phyloP scores from a whole-genome alignment of 2,329 filamentous ascomycete genomes.

The Parascedosporium putredinis region DNA sequence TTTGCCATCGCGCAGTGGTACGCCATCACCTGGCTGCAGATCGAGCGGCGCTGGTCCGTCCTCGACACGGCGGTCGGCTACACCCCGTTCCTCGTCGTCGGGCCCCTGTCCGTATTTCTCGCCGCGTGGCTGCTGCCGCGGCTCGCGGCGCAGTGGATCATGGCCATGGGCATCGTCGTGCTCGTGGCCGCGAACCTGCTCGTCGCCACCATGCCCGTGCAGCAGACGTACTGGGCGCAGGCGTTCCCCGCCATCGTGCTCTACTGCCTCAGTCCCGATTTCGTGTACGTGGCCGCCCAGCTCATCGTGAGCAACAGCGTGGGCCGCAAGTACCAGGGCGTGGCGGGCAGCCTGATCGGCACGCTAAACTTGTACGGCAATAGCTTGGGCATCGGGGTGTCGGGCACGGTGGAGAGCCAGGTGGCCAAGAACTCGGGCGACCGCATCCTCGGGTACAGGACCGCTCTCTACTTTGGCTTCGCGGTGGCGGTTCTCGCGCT shows the following conservation, averaged over 20 bases:
- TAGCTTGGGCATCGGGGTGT: slow-evolving; percentile 53
- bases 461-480: slow-evolving; percentile 30
- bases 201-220: slow-evolving; percentile 35
- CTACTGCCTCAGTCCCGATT: slow-evolving; percentile 55
- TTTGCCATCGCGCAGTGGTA: slow-evolving; percentile 47
- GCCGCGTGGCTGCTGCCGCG: slow-evolving; percentile 31
- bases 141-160: slow-evolving; percentile 28
- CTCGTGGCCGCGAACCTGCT: slow-evolving; percentile 33
- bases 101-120: slow-evolving; percentile 32
- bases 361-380: slow-evolving; percentile 62
- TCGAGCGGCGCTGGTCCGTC: slow-evolving; percentile 29
- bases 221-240: slow-evolving; percentile 56
- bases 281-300: slow-evolving; percentile 53
- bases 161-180: slow-evolving; percentile 32
- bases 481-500: slow-evolving; percentile 26
- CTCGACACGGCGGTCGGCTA: slow-evolving; percentile 34
- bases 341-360: slow-evolving; percentile 44
- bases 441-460: slow-evolving; percentile 23
- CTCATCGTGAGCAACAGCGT: slow-evolving; percentile 47
- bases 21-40: slow-evolving; percentile 36
- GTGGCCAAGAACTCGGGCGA: slow-evolving; percentile 18
- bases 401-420: slow-evolving; percentile 47
- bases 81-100: slow-evolving; percentile 31
- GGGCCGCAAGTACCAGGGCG: slow-evolving; percentile 33
- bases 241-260: slow-evolving; percentile 48